Conservation (phyloP, 2,329 filamentous ascomycete species). For the Penicillium sp. region DNA sequence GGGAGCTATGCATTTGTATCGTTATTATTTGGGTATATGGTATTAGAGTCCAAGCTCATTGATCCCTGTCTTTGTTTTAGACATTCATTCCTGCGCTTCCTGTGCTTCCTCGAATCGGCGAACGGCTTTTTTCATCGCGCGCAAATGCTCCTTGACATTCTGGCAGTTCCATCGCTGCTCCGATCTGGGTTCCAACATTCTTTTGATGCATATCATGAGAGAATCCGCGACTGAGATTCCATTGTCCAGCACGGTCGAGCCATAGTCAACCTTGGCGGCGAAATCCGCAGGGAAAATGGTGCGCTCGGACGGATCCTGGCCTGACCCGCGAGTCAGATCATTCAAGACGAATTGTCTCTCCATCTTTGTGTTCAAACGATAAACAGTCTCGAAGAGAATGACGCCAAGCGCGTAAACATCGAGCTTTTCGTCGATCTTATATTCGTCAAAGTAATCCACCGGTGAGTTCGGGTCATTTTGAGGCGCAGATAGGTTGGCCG, state of each 20-base stretch:
- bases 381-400: slow-evolving; percentile 61
- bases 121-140: slow-evolving; percentile 26
- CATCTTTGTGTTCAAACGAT: slow-evolving; percentile 52
- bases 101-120: slow-evolving; percentile 14
- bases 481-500: slow-evolving; percentile 21
- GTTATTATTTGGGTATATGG: slow-evolving; percentile 16
- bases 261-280: slow-evolving; percentile 36
- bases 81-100: not conserved
- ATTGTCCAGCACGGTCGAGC: slow-evolving; percentile 25
- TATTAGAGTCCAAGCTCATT: not conserved
- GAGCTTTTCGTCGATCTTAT: slow-evolving; percentile 50
- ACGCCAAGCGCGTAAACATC: slow-evolving; percentile 63
- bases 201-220: slow-evolving; percentile 39
- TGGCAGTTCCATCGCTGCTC: slow-evolving; percentile 38
- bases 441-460: slow-evolving; percentile 16
- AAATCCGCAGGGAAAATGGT: slow-evolving; percentile 40
- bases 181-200: slow-evolving; percentile 43
- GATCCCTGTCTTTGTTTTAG: not conserved
- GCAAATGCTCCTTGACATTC: slow-evolving; percentile 36
- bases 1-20: slow-evolving; percentile 14
- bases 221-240: slow-evolving; percentile 32
- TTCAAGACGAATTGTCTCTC: slow-evolving; percentile 47
- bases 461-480: not conserved
- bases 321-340: slow-evolving; percentile 35
- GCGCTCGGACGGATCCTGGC: slow-evolving; percentile 7